These are phyloP conservation scores for Choiromyces venosus DNA, from an alignment of 495 filamentous ascomycete species.

Conservation along the genomic window DNA sequence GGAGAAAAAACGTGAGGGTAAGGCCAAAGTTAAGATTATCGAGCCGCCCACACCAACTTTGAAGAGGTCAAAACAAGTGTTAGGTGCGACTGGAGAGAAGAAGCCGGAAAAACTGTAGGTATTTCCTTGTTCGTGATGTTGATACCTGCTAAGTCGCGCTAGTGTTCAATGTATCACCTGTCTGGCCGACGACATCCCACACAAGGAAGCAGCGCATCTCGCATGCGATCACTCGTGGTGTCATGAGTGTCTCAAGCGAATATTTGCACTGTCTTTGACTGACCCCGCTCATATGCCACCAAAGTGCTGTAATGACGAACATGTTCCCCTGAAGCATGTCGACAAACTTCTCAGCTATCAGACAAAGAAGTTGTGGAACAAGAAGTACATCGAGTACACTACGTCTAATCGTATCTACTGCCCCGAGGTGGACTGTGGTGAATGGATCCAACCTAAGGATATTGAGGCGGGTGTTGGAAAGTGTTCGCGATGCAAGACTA, in stretches of 20 bases:
- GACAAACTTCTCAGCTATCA: slow-evolving; percentile 62
- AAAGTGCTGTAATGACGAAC: slow-evolving; percentile 64
- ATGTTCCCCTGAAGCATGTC: slow-evolving; percentile 70
- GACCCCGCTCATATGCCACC: slow-evolving; percentile 78
- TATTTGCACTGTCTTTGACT: slow-evolving; percentile 65
- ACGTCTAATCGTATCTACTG: slow-evolving; percentile 72
- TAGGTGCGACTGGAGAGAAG: slow-evolving; percentile 33
- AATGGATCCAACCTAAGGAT: slow-evolving; percentile 66
- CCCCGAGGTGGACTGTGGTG: slow-evolving; percentile 61
- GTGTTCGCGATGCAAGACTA: slow-evolving; percentile 64
- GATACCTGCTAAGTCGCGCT: slow-evolving; percentile 13
- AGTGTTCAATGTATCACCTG: slow-evolving; percentile 68
- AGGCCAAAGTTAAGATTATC: slow-evolving; percentile 15
- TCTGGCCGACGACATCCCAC: slow-evolving; percentile 56
- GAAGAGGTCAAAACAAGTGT: slow-evolving; percentile 26
- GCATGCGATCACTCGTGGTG: slow-evolving; percentile 76
- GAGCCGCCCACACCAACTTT: slow-evolving; percentile 9
- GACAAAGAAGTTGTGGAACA: slow-evolving; percentile 73
- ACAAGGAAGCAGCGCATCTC: slow-evolving; percentile 59
- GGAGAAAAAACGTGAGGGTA: slow-evolving; percentile 15
- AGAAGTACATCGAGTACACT: slow-evolving; percentile 66
- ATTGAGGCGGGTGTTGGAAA: slow-evolving; percentile 55
- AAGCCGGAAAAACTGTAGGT: slow-evolving; percentile 38
- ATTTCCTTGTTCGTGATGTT: not conserved
- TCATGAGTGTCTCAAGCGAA: slow-evolving; percentile 61